Evolutionary conservation across 257 asterid genomes (phyloP), one percentile per base, ranked within the genome.

Genomic region (Scutellaria baicalensis): DNA sequence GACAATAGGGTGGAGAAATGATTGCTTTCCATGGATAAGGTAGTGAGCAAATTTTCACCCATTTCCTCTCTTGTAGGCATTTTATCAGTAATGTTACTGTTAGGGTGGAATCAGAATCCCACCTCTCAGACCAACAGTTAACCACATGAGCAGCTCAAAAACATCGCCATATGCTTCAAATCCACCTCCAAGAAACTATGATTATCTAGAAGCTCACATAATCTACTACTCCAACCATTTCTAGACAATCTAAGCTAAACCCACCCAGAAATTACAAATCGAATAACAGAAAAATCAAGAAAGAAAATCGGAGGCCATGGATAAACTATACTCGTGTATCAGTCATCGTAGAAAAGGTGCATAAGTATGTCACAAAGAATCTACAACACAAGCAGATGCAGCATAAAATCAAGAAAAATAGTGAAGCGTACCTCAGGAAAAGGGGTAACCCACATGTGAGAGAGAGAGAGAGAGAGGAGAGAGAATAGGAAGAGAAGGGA

Each of bases 21-120:
- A 40, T 12, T 74, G 69, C 73, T 74, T 33, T 74, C 78, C 78
- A 74, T 74, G 64, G 73, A 74, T 66, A 74, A 74, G 54, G 65
- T 31, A 10, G 73, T 66, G 69, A 74, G 78, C 10, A 66, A 49
- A 44, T 74, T 74, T 66, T 74, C 78, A n/a, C 66, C 73, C 48
- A 73, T 74, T 39, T 73, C 62, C 64, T 73, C 78, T 36, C 68
- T 56, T 47, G 72, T 56, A 47, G 78, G 78, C 78, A 73, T 73
- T 65, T 33, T 65, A 8, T 45, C 62, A 39, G 8, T 23, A 36
- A 21, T 61, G 12, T 20, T 23, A 36, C 14, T 61, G 12, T 20
- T 42, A 12, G 59, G 67, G 67, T 36, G 67, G 59, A 55, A 44
- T 56, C 66, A 21, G 51, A 14, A 21, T 16, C 66, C 60, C 77